Conservation (phyloP, 2,329 filamentous ascomycete genomes). For the Periconia digitata region DNA sequence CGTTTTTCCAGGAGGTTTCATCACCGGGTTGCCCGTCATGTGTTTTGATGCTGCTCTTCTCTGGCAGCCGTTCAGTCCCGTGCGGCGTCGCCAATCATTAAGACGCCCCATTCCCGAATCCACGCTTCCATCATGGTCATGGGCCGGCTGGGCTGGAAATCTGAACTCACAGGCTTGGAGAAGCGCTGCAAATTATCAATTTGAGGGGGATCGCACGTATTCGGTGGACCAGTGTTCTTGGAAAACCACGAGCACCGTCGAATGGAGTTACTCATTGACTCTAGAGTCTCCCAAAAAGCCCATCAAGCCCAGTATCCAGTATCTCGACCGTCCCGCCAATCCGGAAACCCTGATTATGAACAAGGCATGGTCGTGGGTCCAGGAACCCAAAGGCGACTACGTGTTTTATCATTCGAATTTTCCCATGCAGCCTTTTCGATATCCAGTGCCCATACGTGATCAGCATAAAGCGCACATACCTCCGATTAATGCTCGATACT, state of each 20-base stretch:
- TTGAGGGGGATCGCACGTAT: conserved; percentile 3
- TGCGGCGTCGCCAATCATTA: conserved; percentile 8
- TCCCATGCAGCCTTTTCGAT: conserved; percentile 12
- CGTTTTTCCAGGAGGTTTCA: conserved; percentile 14
- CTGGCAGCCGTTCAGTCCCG: conserved; percentile 17
- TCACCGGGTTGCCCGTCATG: conserved; percentile 20
- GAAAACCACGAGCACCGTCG: conserved; percentile 13
- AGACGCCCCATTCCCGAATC: conserved; percentile 1
- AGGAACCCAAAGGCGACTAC: not conserved
- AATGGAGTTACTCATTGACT: conserved; percentile 9
- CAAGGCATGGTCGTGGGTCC: not conserved
- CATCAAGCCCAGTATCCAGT: not conserved
- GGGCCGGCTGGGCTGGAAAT: conserved; percentile 13
- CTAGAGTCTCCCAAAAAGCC: not conserved
- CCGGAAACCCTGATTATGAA: not conserved
- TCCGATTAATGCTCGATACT: conserved; percentile 9
- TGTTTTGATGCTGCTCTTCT: conserved; percentile 22
- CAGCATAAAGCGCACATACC: conserved; percentile 6
- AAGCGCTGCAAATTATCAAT: conserved; percentile 15
- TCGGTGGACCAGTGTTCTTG: conserved; percentile 10
- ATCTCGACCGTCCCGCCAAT: not conserved
- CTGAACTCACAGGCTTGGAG: conserved; percentile 19
- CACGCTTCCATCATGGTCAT: conserved; percentile 13
- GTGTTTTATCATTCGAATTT: conserved; percentile 7
- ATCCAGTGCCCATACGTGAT: conserved; percentile 14